Base-by-base conservation (phyloP, 768 basidiomycete species). In the Rickenella mellea region DNA sequence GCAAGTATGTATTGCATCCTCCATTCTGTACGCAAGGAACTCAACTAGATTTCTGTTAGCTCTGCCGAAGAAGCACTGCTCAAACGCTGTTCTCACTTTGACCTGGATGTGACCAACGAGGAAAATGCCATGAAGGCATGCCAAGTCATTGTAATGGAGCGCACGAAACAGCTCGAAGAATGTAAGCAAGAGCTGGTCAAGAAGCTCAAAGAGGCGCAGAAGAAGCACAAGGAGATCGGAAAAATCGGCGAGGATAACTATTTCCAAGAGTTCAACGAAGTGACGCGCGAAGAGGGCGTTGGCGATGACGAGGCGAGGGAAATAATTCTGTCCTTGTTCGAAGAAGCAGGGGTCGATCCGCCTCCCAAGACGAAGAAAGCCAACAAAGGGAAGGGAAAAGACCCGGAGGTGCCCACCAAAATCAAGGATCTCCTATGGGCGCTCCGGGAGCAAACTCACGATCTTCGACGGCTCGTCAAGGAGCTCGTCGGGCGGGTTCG, bases 81-180 rank as follows among this genome's bases (percentile, higher is more conserved):
- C 45, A 97, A 97, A 56, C 83, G 93, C 28, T 94, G 91, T 57
- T 93, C 92, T 5, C 92, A 94, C 57, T 97, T 94, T 59, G 88
- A 91, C 50, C 69, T 92, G 26, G 86, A 89, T 42, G 42, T 49
- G 21, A 29, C 33, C 22, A 55, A 68, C 25, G 67, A 66, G 43
- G 73, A 74, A 46, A 75, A 92, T 48, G 91, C 93, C 0, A 83
- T 87, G 76, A 84, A 83, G 53, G 89, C 92, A 3, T 96, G 93
- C 60, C 88, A 97, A 48, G 76, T 89, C 51, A 94, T 97, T 49
- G 83, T 93, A 45, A 61, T 74, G 45, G 86, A 89, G 51, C 85
- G 92, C 28, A 74, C 75, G 42, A 70, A 71, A 40, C 91, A 97
- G 53, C 67, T 89, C 36, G 75, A 83, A 32, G 78, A 81, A 33